These are phyloP conservation scores for Sphagnum contortum DNA, from an alignment of 225 moss, liverwort and hornwort genomes.

Conservation along the genomic window DNA sequence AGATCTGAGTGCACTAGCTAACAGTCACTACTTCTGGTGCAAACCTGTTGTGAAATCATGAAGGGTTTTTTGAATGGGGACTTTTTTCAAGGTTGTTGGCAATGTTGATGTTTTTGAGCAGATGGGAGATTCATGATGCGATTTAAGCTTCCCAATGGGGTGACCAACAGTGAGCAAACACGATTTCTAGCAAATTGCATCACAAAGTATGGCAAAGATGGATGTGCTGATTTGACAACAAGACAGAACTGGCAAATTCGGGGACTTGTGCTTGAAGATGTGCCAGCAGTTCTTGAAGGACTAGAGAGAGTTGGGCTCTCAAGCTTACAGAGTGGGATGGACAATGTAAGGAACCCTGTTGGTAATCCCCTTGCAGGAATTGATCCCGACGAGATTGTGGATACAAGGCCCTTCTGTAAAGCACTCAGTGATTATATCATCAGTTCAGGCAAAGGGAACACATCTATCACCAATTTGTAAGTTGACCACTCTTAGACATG, in stretches of 20 bases:
- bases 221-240: constrained; percentile 88
- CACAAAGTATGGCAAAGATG: constrained; percentile 74
- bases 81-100: too few relatives aligned
- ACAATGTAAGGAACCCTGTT: constrained; percentile 84
- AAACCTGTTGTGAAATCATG: too few relatives aligned
- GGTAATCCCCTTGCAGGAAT: constrained; percentile 88
- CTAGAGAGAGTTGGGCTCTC: constrained; percentile 50
- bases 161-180: constrained; percentile 76
- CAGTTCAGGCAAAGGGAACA: constrained; percentile 46
- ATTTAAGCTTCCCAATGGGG: constrained; percentile 87
- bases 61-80: too few relatives aligned
- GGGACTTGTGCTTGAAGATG: constrained; percentile 67
- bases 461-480: constrained; percentile 58
- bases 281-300: constrained; percentile 59
- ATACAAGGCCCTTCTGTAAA: constrained; percentile 56
- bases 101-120: constrained; percentile 7
- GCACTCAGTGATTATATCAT: constrained; percentile 68
- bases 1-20: too few relatives aligned
- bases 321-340: constrained; percentile 84
- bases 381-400: constrained; percentile 75
- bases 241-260: constrained; percentile 98
- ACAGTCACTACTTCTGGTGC: too few relatives aligned
- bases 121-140: constrained; percentile 97
- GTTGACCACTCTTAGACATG: neutral
- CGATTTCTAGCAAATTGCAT: constrained; percentile 70